Evolutionary conservation across 768 basidiomycete genomes (phyloP).

Genomic region (Lactifluus echinatus): DNA sequence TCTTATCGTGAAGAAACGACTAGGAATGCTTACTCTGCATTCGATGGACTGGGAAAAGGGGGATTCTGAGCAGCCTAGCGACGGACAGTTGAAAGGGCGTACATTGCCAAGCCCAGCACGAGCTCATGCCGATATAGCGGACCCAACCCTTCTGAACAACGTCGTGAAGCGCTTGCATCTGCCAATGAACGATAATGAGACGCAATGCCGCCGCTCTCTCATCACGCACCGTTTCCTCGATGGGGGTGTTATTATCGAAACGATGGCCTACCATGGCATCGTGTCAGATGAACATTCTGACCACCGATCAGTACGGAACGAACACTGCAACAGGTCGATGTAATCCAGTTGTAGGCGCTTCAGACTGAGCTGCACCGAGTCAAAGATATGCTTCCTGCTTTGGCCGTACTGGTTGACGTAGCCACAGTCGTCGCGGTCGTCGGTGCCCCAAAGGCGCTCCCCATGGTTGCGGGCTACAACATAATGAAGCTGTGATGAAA

Average conservation of each 20-base stretch:
- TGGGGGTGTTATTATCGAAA: constrained; percentile 35
- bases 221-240: constrained; percentile 30
- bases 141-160: constrained; percentile 35
- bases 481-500: neutral
- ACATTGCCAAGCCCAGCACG: constrained; percentile 28
- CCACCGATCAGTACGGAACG: neutral
- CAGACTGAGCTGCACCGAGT: constrained; percentile 45
- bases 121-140: constrained; percentile 31
- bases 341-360: constrained; percentile 63
- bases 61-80: neutral
- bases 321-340: constrained; percentile 62
- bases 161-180: constrained; percentile 38
- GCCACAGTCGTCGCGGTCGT: constrained; percentile 22
- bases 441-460: constrained; percentile 2
- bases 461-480: neutral
- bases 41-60: constrained; percentile 19
- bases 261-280: constrained; percentile 27
- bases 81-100: neutral
- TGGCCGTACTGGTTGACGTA: constrained; percentile 33
- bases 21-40: constrained; percentile 23
- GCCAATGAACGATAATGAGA: neutral
- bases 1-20: neutral
- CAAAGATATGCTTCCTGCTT: constrained; percentile 49
- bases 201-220: neutral
- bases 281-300: neutral